A percentile compares a stretch with the other conserved stretches of the same genome.
phyloP scores from a whole-genome alignment of 2,329 filamentous ascomycete genomes.

The Talaromyces sp. region DNA sequence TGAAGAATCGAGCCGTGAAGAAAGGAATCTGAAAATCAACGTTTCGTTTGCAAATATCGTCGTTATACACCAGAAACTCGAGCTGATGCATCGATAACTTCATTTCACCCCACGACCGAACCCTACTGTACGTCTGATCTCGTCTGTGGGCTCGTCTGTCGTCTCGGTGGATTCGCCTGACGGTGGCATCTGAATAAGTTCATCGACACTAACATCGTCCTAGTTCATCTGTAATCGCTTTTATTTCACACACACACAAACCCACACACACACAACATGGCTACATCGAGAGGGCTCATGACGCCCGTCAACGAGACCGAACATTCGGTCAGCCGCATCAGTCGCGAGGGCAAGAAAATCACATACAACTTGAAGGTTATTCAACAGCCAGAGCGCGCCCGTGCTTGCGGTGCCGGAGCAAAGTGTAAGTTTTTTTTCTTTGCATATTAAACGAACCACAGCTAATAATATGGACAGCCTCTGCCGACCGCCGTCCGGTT shows the following conservation, averaged over 20 bases:
- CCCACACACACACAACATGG: neutral
- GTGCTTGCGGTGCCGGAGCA: constrained; percentile 90
- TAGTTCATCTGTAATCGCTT: neutral
- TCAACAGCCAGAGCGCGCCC: constrained; percentile 88
- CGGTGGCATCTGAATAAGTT: neutral
- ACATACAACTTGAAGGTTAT: constrained; percentile 81
- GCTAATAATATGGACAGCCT: constrained; percentile 49
- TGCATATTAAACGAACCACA: neutral
- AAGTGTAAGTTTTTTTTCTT: constrained; percentile 63
- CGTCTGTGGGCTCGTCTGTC: neutral
- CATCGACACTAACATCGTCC: neutral
- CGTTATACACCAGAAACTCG: too few species aligned
- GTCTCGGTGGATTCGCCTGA: neutral
- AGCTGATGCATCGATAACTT: neutral
- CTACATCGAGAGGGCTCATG: constrained; percentile 13
- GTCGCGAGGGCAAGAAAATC: constrained; percentile 69
- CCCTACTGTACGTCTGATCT: neutral
- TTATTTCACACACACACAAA: neutral
- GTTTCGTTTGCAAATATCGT: too few species aligned
- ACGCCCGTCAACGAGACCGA: constrained; percentile 52
- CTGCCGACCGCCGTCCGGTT: constrained; percentile 83
- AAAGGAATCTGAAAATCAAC: neutral
- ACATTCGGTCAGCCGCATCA: constrained; percentile 52
- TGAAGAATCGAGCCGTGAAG: neutral
- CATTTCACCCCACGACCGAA: neutral